phyloP scores from a whole-genome alignment of 495 filamentous ascomycete genomes.

The Aspergillus bertholletiae region DNA sequence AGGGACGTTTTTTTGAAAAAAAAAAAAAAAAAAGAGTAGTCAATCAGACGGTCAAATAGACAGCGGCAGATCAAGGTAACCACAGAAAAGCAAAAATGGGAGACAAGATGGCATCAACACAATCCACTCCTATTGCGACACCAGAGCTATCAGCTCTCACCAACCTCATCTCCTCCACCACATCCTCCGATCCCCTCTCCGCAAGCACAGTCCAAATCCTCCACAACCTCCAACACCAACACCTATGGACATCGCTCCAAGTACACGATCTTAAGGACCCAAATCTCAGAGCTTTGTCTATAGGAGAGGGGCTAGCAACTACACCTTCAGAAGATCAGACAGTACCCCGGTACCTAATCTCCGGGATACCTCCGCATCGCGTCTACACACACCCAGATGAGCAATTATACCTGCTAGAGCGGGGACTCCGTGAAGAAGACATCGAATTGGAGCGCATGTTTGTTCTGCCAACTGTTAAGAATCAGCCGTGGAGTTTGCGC shows the following conservation, averaged over 20 bases:
- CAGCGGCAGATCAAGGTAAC: too few relatives aligned
- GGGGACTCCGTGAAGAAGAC: constrained; percentile 42
- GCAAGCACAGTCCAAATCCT: constrained; percentile 64
- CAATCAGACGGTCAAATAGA: background rate
- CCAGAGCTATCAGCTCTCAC: constrained; percentile 30
- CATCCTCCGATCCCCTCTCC: constrained; percentile 26
- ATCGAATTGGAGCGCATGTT: constrained; percentile 66
- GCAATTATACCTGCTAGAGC: constrained; percentile 73
- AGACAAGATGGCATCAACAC: background rate
- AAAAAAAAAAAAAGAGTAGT: background rate
- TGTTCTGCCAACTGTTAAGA: constrained; percentile 78
- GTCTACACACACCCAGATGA: constrained; percentile 93
- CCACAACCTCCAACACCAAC: constrained; percentile 82
- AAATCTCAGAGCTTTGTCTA: constrained; percentile 14
- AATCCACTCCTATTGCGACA: background rate
- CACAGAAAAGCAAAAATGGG: too few relatives aligned
- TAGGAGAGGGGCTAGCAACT: background rate
- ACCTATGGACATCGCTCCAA: constrained; percentile 73
- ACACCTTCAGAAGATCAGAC: constrained; percentile 6
- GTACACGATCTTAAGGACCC: constrained; percentile 43
- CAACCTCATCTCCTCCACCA: constrained; percentile 27
- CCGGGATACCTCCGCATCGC: constrained; percentile 80
- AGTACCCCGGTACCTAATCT: constrained; percentile 65
- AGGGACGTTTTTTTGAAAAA: background rate
- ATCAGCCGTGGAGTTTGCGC: constrained; percentile 77